Conservation (phyloP, 2,329 filamentous ascomycete genomes). For the Colletotrichum sp. region DNA sequence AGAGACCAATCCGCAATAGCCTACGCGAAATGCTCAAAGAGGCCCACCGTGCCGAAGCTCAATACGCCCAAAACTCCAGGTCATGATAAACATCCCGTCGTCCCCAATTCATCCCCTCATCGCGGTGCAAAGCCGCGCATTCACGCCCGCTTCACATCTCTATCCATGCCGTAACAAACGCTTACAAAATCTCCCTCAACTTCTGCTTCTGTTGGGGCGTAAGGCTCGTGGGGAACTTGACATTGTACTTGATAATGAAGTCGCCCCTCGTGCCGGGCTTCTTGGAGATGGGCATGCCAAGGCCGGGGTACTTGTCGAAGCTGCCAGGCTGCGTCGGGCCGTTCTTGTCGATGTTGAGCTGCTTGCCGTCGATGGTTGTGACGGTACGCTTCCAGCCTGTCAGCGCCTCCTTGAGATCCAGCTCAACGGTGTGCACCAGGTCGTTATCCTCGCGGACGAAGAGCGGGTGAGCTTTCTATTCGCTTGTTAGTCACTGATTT, state of each 20-base stretch:
- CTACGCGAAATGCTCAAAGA: slow-evolving; percentile 4
- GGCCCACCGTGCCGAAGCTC: neutral
- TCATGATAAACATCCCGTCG: slow-evolving; percentile 6
- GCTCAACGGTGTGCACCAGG: slow-evolving; percentile 76
- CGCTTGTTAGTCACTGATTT: slow-evolving; percentile 42
- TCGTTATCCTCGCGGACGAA: slow-evolving; percentile 91
- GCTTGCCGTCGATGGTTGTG: slow-evolving; percentile 89
- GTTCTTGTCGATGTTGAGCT: slow-evolving; percentile 77
- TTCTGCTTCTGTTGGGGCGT: slow-evolving; percentile 80
- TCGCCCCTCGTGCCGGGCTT: slow-evolving; percentile 85
- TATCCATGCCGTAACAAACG: neutral
- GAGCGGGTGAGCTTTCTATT: slow-evolving; percentile 82
- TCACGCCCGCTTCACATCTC: neutral
- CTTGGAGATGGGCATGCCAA: slow-evolving; percentile 97
- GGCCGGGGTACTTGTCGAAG: slow-evolving; percentile 78
- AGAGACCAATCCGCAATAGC: neutral
- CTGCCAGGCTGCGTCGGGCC: slow-evolving; percentile 88
- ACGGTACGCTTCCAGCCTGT: slow-evolving; percentile 95
- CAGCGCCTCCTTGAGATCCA: slow-evolving; percentile 90
- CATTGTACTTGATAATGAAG: slow-evolving; percentile 87
- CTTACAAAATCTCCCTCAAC: slow-evolving; percentile 77
- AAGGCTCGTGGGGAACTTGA: slow-evolving; percentile 85
- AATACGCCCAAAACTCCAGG: slow-evolving; percentile 3
- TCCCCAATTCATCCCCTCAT: neutral
- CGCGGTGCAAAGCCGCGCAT: neutral